Evolutionary conservation across 2,329 filamentous ascomycete species (phyloP).

Genomic region (Gnomoniopsis smithogilvyi): DNA sequence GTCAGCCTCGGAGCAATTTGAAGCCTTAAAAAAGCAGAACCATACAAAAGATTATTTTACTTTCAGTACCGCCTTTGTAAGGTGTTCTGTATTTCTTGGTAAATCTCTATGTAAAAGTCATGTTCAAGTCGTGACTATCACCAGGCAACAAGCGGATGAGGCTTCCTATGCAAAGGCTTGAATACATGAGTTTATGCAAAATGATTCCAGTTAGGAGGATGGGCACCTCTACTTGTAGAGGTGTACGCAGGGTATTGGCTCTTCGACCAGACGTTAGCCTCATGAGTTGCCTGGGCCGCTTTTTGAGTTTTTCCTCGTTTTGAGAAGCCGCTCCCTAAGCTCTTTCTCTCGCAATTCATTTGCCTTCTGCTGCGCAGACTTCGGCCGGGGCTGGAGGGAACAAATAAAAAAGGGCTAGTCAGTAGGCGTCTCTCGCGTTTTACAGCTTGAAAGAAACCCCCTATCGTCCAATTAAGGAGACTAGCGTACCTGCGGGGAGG

Average conservation of each 20-base stretch:
- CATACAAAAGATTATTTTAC: too few species aligned
- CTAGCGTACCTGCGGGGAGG: constrained; percentile 27
- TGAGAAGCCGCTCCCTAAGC: constrained; percentile 51
- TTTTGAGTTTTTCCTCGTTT: constrained; percentile 49
- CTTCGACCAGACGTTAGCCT: constrained; percentile 40
- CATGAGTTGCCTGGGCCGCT: constrained; percentile 35
- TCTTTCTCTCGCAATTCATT: constrained; percentile 47
- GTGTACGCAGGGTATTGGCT: constrained; percentile 1
- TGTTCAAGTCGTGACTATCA: too few species aligned
- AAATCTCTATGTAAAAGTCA: too few species aligned
- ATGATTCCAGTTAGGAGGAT: not conserved
- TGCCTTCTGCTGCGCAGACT: constrained; percentile 38
- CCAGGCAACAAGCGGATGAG: too few species aligned
- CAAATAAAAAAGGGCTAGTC: constrained; percentile 22
- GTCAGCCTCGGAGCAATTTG: too few species aligned
- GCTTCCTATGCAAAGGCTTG: too few species aligned
- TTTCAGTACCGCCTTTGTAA: too few species aligned
- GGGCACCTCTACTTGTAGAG: not conserved
- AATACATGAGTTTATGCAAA: not conserved
- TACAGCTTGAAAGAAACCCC: constrained; percentile 31
- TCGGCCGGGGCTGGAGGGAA: constrained; percentile 20
- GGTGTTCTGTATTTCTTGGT: too few species aligned
- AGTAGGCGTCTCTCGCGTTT: constrained; percentile 21
- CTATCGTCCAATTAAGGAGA: constrained; percentile 27
- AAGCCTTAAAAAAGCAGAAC: too few species aligned